These are phyloP conservation scores for Apiotrichum gracile DNA, from an alignment of 1,284 basidiomycete genomes.

Conservation along the genomic window DNA sequence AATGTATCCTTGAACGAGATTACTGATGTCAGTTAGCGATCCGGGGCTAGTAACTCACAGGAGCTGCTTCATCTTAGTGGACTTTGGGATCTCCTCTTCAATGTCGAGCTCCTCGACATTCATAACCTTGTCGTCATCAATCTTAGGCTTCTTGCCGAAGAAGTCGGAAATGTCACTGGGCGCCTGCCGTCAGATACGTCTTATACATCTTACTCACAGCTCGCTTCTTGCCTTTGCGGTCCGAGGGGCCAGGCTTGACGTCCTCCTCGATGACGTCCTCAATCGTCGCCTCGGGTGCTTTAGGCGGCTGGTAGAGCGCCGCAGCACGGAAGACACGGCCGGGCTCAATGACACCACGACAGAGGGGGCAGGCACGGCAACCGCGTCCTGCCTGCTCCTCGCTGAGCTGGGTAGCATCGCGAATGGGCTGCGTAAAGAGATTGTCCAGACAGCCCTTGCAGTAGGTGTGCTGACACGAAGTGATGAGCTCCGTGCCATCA, in stretches of 20 bases:
- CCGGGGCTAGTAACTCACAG: constrained; percentile 20
- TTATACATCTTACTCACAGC: constrained; percentile 16
- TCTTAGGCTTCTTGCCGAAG: constrained; percentile 8
- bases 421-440: constrained; percentile 25
- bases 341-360: constrained; percentile 30
- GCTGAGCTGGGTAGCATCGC: constrained; percentile 19
- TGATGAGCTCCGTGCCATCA: constrained; percentile 31
- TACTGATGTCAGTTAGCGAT: constrained; percentile 14
- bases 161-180: not conserved
- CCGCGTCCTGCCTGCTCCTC: constrained; percentile 29
- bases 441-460: constrained; percentile 37
- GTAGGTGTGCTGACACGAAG: constrained; percentile 40
- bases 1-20: constrained; percentile 25
- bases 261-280: not conserved
- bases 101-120: constrained; percentile 2
- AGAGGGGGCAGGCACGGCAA: constrained; percentile 40
- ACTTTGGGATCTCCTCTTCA: constrained; percentile 18
- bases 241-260: not conserved
- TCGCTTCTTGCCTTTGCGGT: constrained; percentile 32
- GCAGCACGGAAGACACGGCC: constrained; percentile 31
- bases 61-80: constrained; percentile 38
- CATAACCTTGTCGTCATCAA: constrained; percentile 2
- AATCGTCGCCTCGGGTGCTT: constrained; percentile 52
- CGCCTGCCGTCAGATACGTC: not conserved
- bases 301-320: constrained; percentile 33